phyloP scores from a whole-genome alignment of 2,329 filamentous ascomycete species.

The Pseudocercospora macadamiae region DNA sequence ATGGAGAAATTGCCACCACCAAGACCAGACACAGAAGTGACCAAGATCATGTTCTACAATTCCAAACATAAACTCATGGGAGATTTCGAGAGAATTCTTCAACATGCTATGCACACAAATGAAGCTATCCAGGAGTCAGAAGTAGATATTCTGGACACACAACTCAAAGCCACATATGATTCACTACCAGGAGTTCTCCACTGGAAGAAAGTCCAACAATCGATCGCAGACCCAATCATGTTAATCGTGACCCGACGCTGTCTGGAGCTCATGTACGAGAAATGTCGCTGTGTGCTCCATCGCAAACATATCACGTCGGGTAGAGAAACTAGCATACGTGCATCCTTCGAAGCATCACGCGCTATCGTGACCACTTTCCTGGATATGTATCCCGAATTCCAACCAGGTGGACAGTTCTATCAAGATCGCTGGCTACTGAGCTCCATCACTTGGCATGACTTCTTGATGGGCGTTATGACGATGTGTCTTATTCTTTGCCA shows the following conservation, averaged over 20 bases:
- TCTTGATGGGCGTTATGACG: constrained; percentile 49
- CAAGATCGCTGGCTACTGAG: constrained; percentile 47
- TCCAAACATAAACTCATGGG: constrained; percentile 36
- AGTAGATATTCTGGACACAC: constrained; percentile 36
- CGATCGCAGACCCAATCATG: constrained; percentile 52
- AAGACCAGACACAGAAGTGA: constrained; percentile 27
- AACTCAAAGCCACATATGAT: constrained; percentile 36
- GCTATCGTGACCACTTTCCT: constrained; percentile 45
- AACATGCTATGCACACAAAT: constrained; percentile 34
- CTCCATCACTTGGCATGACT: constrained; percentile 47
- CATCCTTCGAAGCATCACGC: constrained; percentile 28
- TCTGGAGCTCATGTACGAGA: constrained; percentile 28
- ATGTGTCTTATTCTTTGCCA: constrained; percentile 46
- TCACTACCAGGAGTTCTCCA: constrained; percentile 36
- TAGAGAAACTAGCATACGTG: constrained; percentile 9
- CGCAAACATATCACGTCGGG: constrained; percentile 17
- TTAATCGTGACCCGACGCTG: constrained; percentile 51
- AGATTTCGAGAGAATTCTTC: constrained; percentile 40
- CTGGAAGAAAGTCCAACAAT: constrained; percentile 39
- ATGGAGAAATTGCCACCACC: constrained; percentile 40
- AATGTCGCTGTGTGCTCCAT: constrained; percentile 23
- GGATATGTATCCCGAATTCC: constrained; percentile 51
- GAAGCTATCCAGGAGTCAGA: constrained; percentile 6
- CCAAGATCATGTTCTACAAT: constrained; percentile 35
- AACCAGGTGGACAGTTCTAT: constrained; percentile 44